Evolutionary conservation across 1,139 yeast species (phyloP).

Genomic region (Hanseniaspora gamundiae): DNA sequence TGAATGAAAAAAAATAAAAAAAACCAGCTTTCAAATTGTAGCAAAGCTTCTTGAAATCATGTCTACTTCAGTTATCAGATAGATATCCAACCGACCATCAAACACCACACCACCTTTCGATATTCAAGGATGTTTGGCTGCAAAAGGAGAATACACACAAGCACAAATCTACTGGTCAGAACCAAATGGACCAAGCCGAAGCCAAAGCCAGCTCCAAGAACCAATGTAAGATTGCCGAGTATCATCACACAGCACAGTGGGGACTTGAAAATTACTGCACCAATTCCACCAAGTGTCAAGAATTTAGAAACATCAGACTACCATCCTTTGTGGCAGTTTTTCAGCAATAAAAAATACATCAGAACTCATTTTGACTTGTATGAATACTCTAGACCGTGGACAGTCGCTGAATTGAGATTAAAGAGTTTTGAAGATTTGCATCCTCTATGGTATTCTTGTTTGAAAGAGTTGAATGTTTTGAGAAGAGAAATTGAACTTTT

Average conservation of each 20-base stretch:
- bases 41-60: too few relatives aligned
- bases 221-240: slow-evolving; percentile 14
- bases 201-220: slow-evolving; percentile 15
- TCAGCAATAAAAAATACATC: slow-evolving; percentile 49
- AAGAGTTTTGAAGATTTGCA: slow-evolving; percentile 90
- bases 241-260: slow-evolving; percentile 20
- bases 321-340: slow-evolving; percentile 95
- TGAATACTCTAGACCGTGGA: slow-evolving; percentile 69
- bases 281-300: slow-evolving; percentile 70
- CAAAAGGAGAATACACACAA: slow-evolving; percentile 14
- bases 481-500: slow-evolving; percentile 43
- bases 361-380: slow-evolving; percentile 48
- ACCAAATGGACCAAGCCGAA: slow-evolving; percentile 21
- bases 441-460: slow-evolving; percentile 74
- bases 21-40: too few relatives aligned
- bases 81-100: too few relatives aligned
- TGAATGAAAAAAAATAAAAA: too few relatives aligned
- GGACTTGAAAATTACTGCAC: slow-evolving; percentile 51
- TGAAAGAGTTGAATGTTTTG: slow-evolving; percentile 71
- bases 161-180: slow-evolving; percentile 13
- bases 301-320: slow-evolving; percentile 66
- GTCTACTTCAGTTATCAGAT: too few relatives aligned
- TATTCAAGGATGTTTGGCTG: slow-evolving; percentile 6
- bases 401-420: slow-evolving; percentile 75
- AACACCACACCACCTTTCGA: background rate